Conservation (phyloP, 2,329 filamentous ascomycete genomes). For the Monosporascus sp. region DNA sequence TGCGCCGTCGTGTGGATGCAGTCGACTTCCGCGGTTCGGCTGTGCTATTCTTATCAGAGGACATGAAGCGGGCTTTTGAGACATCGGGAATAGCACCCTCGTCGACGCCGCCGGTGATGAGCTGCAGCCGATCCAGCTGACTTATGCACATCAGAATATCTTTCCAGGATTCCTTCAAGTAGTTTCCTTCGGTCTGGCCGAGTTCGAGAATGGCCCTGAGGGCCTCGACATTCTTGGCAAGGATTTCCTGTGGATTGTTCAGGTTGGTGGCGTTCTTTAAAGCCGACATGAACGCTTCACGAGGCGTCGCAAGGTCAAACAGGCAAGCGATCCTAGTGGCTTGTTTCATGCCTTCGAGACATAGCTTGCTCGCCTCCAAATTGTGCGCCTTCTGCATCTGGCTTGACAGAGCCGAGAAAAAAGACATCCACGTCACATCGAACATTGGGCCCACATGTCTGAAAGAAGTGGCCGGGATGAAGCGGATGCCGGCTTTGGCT, state of each 20-base stretch:
- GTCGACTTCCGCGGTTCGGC: slow-evolving; percentile 61
- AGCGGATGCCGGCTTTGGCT: slow-evolving; percentile 62
- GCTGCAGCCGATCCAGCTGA: slow-evolving; percentile 88
- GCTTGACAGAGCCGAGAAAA: slow-evolving; percentile 88
- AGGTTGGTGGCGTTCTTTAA: slow-evolving; percentile 92
- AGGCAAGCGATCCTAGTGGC: slow-evolving; percentile 89
- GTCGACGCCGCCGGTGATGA: slow-evolving; percentile 91
- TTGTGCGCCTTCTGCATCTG: slow-evolving; percentile 93
- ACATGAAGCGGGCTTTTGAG: slow-evolving; percentile 70
- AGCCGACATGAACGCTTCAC: slow-evolving; percentile 91
- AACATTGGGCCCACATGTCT: slow-evolving; percentile 98
- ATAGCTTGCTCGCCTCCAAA: slow-evolving; percentile 83
- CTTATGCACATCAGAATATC: slow-evolving; percentile 93
- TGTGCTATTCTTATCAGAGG: slow-evolving; percentile 49
- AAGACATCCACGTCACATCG: slow-evolving; percentile 98
- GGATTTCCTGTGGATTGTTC: slow-evolving; percentile 92
- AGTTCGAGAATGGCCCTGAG: slow-evolving; percentile 88
- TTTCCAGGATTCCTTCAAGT: slow-evolving; percentile 86
- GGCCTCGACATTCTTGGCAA: slow-evolving; percentile 93
- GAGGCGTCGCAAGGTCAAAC: slow-evolving; percentile 87
- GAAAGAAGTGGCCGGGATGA: slow-evolving; percentile 88
- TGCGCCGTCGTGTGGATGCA: slow-evolving; percentile 49
- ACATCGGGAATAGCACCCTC: slow-evolving; percentile 91
- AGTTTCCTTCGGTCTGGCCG: slow-evolving; percentile 86
- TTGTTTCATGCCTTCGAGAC: slow-evolving; percentile 91